Base-by-base conservation (phyloP, 2,329 filamentous ascomycete genomes). In the Arthrocladium fulminans region DNA sequence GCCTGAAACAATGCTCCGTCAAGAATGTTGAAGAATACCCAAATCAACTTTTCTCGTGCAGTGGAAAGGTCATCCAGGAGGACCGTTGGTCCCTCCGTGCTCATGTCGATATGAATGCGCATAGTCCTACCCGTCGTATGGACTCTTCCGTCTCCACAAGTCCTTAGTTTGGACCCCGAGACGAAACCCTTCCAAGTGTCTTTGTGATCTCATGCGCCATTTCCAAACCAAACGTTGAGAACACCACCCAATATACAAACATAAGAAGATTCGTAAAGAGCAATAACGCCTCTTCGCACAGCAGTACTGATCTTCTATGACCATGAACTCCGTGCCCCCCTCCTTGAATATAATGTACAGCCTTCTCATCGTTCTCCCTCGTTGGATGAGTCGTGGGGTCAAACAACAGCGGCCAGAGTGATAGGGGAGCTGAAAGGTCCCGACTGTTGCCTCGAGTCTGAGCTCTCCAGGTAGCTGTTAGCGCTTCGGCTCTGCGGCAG, bases 401-500 rank as follows among this genome's bases (percentile, higher is more conserved):
- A 38, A 8, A 47, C 32, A 12, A 39, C 32, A 12, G 44, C 34
- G n/a, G 44, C 17, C 20, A 47, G 23, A 24, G 44, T 13, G 10
- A 56, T 29, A 17, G 44, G 44, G 2, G 44, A 47, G 23, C 44
- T 47, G 32, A 47, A 47, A 12, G 44, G 44, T 59, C 59, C 42
- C 57, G 56, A 54, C 58, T 57, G 38, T 54, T 59, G 51, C 52
- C 48, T 45, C 49, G 47, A n/a, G 40, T 54, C 52, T 40, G 49
- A 52, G 29, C 54, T 53, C 3, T 57, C 57, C 8, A 60, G 50
- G 49, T 59, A 63, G 54, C 58, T 58, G 48, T 60, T 57, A 24
- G 56, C 57, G 48, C 58, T 60, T 40, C 53, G 48, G 48, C 60
- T 63, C 44, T 61, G 60, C 5, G 58, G 57, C 17, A 60, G 48